Percentiles rank a stretch among this genome's conserved stretches.
These are phyloP conservation scores for Cytospora piceicola DNA, from an alignment of 2,329 filamentous ascomycete genomes.

Conservation along the genomic window DNA sequence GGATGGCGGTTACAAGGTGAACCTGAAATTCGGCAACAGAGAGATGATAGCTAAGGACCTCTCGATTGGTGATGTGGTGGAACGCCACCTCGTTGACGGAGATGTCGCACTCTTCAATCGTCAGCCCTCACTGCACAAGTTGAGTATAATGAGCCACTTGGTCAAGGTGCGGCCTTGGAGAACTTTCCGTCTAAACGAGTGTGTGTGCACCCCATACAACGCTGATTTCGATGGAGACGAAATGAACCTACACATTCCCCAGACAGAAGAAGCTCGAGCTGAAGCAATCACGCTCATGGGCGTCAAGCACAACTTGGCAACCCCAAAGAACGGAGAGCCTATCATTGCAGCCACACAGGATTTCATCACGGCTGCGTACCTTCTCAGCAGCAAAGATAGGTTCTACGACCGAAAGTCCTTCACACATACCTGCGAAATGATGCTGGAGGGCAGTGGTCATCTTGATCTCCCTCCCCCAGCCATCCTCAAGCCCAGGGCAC, in stretches of 20 bases:
- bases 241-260: slow-evolving; percentile 98
- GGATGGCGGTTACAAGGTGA: slow-evolving; percentile 68
- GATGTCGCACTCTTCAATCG: slow-evolving; percentile 98
- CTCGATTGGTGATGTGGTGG: slow-evolving; percentile 83
- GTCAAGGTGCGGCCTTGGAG: slow-evolving; percentile 93
- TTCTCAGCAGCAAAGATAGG: slow-evolving; percentile 88
- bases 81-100: slow-evolving; percentile 91
- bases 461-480: slow-evolving; percentile 87
- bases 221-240: slow-evolving; percentile 99
- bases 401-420: slow-evolving; percentile 92
- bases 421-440: slow-evolving; percentile 87
- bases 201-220: slow-evolving; percentile 97
- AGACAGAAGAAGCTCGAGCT: slow-evolving; percentile 93
- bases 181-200: slow-evolving; percentile 96
- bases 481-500: slow-evolving; percentile 78
- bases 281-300: slow-evolving; percentile 98
- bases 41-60: slow-evolving; percentile 74
- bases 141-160: slow-evolving; percentile 96
- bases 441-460: slow-evolving; percentile 79
- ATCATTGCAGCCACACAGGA: slow-evolving; percentile 99
- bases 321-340: slow-evolving; percentile 95
- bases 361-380: slow-evolving; percentile 94
- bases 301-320: slow-evolving; percentile 93
- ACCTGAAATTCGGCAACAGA: slow-evolving; percentile 75
- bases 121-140: slow-evolving; percentile 95